Conservation (phyloP, 257 asterid species). For the Perilla frutescens region DNA sequence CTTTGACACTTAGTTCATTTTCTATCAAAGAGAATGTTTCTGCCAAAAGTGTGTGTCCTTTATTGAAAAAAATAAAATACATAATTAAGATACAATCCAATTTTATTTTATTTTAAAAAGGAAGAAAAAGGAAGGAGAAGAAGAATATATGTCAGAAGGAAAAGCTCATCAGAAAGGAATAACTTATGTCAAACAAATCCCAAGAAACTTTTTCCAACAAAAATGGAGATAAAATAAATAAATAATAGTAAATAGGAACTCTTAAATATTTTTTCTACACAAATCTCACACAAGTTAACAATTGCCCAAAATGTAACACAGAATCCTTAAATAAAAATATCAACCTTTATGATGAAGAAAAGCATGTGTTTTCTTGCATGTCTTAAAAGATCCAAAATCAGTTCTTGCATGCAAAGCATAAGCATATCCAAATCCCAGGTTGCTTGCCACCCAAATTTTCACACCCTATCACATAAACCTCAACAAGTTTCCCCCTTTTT, state of each 20-base stretch:
- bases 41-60: not conserved
- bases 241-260: too few relatives aligned
- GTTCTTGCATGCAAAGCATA: slow-evolving; percentile 63
- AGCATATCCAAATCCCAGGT: slow-evolving; percentile 56
- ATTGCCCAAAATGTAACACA: slow-evolving; percentile 21
- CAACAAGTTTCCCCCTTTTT: slow-evolving; percentile 30
- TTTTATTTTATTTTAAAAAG: not conserved
- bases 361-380: slow-evolving; percentile 48
- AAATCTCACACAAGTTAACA: not conserved
- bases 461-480: slow-evolving; percentile 39
- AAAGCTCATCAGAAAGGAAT: slow-evolving; percentile 29
- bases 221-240: slow-evolving; percentile 12
- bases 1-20: too few relatives aligned
- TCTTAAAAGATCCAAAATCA: slow-evolving; percentile 54
- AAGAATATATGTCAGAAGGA: slow-evolving; percentile 10
- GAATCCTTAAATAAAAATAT: slow-evolving; percentile 9
- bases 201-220: slow-evolving; percentile 5
- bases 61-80: too few relatives aligned
- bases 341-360: slow-evolving; percentile 47
- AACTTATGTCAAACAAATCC: slow-evolving; percentile 24
- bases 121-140: not conserved
- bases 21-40: not conserved
- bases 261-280: too few relatives aligned
- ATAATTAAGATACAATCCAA: not conserved
- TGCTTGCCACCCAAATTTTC: slow-evolving; percentile 34